Evolutionary conservation across 306 rosid species (phyloP).

Genomic region (Glycine latifolia): DNA sequence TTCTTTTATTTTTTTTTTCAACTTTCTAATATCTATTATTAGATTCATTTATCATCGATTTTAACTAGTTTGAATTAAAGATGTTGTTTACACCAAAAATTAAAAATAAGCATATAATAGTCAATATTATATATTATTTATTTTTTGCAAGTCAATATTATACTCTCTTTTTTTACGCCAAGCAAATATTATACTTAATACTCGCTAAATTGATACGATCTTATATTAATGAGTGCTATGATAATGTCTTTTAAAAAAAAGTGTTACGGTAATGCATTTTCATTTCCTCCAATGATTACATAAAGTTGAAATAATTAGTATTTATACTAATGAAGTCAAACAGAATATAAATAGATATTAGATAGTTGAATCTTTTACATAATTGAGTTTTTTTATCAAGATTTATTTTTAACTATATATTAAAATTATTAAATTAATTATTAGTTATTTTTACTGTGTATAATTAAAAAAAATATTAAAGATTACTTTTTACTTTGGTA

Average conservation of each 20-base stretch:
- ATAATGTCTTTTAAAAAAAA: neutral
- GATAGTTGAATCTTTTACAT: neutral
- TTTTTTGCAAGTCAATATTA: no score
- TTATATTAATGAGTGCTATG: neutral
- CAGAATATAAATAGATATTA: neutral
- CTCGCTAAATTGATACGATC: neutral
- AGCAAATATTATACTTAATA: neutral
- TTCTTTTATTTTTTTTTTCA: no score
- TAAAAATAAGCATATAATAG: neutral
- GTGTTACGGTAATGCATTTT: neutral
- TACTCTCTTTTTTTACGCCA: no score
- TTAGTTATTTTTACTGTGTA: neutral
- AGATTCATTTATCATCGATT: no score
- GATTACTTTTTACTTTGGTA: no score
- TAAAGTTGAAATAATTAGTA: neutral
- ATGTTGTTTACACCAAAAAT: no score
- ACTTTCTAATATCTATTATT: no score
- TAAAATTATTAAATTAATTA: no score
- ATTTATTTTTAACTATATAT: neutral
- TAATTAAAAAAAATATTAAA: no score
- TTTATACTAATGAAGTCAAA: neutral
- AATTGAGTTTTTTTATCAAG: neutral
- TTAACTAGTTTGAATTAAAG: no score
- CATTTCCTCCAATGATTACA: neutral
- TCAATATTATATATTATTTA: no score